Evolutionary conservation across 495 filamentous ascomycete genomes (phyloP).

Genomic region (Penicillium tannophilum): DNA sequence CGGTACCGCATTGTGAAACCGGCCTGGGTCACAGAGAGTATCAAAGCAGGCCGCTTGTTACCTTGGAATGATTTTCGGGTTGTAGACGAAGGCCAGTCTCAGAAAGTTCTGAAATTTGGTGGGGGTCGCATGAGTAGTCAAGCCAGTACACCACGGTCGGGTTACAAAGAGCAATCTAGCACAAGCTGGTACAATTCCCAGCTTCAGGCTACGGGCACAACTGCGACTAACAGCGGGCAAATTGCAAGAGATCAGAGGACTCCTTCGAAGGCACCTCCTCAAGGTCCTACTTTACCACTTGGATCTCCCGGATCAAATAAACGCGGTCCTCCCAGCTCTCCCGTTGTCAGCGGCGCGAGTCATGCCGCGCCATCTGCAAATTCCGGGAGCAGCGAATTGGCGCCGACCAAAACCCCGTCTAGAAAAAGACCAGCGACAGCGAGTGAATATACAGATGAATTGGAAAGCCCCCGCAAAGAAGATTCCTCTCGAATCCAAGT

Average conservation of each 20-base stretch:
- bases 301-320: slow-evolving; percentile 1
- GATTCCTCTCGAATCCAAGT: slow-evolving; percentile 49
- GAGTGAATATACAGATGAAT: slow-evolving; percentile 52
- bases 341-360: slow-evolving; percentile 22
- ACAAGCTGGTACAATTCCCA: slow-evolving; percentile 80
- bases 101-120: slow-evolving; percentile 77
- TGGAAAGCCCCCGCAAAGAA: slow-evolving; percentile 69
- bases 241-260: not conserved
- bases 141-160: slow-evolving; percentile 50
- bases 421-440: slow-evolving; percentile 27
- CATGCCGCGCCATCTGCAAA: slow-evolving; percentile 29
- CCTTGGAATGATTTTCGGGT: slow-evolving; percentile 85
- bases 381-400: slow-evolving; percentile 58
- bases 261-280: not conserved
- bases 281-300: slow-evolving; percentile 1
- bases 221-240: not conserved
- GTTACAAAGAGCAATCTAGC: slow-evolving; percentile 76
- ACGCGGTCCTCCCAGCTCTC: not conserved
- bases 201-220: slow-evolving; percentile 44
- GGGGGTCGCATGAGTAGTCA: slow-evolving; percentile 70
- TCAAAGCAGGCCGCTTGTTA: slow-evolving; percentile 74
- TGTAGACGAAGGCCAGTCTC: slow-evolving; percentile 74
- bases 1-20: slow-evolving; percentile 92
- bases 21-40: slow-evolving; percentile 92
- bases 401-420: slow-evolving; percentile 49